Base-by-base conservation (phyloP, 1,284 basidiomycete species). In the Puccinia brachypodii region DNA sequence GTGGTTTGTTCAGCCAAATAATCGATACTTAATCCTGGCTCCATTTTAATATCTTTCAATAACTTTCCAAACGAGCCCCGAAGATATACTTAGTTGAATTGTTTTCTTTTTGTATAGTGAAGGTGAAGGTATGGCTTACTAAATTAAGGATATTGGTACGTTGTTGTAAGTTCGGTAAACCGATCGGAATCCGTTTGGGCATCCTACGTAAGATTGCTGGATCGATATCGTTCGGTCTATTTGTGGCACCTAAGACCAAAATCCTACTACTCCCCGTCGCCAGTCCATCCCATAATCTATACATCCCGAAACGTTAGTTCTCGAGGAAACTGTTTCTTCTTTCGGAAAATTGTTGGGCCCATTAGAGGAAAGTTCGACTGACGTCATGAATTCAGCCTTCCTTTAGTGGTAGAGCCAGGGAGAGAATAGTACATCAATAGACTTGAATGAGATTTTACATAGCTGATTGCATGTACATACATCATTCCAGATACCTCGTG, bases 321-420 rank as follows among this genome's bases (percentile, higher is more conserved):
- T 33, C 13, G 31, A 8, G 9, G 16, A 60, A 60, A 22, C 33
- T 56, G 14, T 72, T 47, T 58, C 13, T 42, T 53, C 3, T 42
- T 19, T 69, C 31, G 22, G 40, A 33, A 33, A 47, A 68, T 38
- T 14, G 31, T 64, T 44, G 50, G 22, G 22, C 47, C 47, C 47
- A 50, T 33, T 25, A 31, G 40, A 19, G 28, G 71, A 28, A 33
- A 7, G 14, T 88, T 75, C 22, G 14, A 83, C 93, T 85, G 87
- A 94, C 92, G 95, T 97, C 96, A 99, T 98, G 87, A 99, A 99
- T 86, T 99, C 96, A 0, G 96, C 96, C 88, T 99, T 99, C 79
- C 79, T 81, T 40, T 25, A n/a, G 28, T 40, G 28, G 3, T 66
- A 40, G 2, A 38, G 9, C 25, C 42, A 25, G 38, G 19, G 44